Conservation (phyloP, 2,329 filamentous ascomycete species). For the Pseudogymnoascus sp. region DNA sequence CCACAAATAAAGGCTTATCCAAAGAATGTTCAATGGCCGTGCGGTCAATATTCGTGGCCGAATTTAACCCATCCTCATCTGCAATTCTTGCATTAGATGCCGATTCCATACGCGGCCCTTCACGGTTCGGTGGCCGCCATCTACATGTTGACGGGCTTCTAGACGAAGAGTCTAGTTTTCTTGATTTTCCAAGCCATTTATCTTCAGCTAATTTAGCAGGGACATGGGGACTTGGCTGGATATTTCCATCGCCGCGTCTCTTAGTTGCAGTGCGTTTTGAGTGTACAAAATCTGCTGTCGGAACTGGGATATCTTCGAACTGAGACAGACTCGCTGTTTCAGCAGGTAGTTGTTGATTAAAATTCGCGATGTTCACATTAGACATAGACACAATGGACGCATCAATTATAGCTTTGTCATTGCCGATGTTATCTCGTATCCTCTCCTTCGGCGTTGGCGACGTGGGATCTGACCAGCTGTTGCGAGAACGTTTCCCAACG, state of each 20-base stretch:
- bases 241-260: not conserved
- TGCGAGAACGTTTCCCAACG: conserved; percentile 25
- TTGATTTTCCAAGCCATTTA: not conserved
- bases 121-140: not conserved
- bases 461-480: conserved; percentile 21
- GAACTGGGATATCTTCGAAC: not conserved
- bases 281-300: not conserved
- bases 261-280: not conserved
- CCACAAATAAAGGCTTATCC: not conserved
- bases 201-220: not conserved
- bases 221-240: not conserved
- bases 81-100: not conserved
- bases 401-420: not conserved
- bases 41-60: not conserved
- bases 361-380: not conserved
- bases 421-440: not conserved
- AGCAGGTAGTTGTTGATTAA: not conserved
- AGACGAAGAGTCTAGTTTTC: not conserved
- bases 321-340: not conserved
- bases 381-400: not conserved
- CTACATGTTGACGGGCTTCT: not conserved
- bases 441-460: conserved; percentile 24
- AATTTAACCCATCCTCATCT: not conserved
- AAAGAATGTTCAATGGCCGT: not conserved
- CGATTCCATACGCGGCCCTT: not conserved